Evolutionary conservation across 768 basidiomycete genomes (phyloP), one percentile per base, ranked within the genome.

Genomic region (Auriscalpium orientale): DNA sequence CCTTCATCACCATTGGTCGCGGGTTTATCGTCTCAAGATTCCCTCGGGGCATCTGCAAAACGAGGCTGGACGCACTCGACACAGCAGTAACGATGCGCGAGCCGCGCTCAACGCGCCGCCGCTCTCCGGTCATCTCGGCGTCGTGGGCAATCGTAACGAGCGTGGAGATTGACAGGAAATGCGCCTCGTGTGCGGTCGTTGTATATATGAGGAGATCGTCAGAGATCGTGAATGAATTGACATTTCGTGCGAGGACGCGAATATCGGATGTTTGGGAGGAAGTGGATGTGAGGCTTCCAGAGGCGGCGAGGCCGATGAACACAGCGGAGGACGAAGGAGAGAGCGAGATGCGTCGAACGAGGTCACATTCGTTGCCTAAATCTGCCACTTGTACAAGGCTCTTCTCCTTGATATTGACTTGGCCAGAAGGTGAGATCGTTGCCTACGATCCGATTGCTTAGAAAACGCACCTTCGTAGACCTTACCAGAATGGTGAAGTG

Each of bases 21-120:
- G 97, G 97, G 64, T 88, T 91, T 53, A 99, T 85, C 1, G 93
- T 98, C 73, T 99, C 97, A 58, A 99, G 66, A 70, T 98, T 98
- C 1, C 97, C 97, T 61, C 97, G 75, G 0, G 95, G 97, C 95
- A 98, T 98, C 71, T 99, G 97, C 10, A 99, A 73, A 0, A 98
- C 89, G 36, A 99, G 70, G 62, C 80, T 85, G 91, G 95, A 98
- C 8, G 83, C 73, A 56, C 86, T 92, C 1, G 94, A 87, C 0
- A 97, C 86, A 12, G 87, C 89, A 0, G 87, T 83, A 4, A 98
- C 93, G 36, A 98, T 94, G 56, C 87, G 74, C 8, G 91, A 86
- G 4, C 97, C 97, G 34, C 97, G 75, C 70, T 99, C 97, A 1
- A 98, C 81, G 18, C 89, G 80, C 43, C 95, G 79, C 11, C 76